A percentile compares a stretch with the other conserved stretches of the same genome.
Evolutionary conservation across 2,329 filamentous ascomycete species (phyloP).

Genomic region (Fusarium cicatricum): DNA sequence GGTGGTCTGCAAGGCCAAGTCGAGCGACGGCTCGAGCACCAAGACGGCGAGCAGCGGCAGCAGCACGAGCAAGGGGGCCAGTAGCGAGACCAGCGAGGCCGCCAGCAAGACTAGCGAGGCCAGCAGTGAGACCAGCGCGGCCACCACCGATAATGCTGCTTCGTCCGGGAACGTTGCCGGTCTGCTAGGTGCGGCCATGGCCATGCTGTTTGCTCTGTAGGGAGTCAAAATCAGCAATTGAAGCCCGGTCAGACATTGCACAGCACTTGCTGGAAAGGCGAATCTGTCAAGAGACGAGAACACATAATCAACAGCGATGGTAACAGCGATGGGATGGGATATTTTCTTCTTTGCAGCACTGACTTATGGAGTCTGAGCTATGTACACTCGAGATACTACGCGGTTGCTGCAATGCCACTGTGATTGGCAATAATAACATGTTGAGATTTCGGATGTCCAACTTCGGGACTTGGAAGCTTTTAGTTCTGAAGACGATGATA

Average conservation of each 20-base stretch:
- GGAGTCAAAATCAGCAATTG: neutral
- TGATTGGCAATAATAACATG: slow-evolving; percentile 3
- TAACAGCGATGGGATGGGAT: neutral
- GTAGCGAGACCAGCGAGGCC: neutral
- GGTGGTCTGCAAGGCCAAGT: slow-evolving; percentile 46
- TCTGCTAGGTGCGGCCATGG: slow-evolving; percentile 41
- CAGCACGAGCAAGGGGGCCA: slow-evolving; percentile 10
- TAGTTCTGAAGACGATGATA: no score
- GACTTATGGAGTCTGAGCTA: slow-evolving; percentile 19
- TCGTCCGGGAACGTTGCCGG: slow-evolving; percentile 28
- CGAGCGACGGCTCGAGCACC: no score
- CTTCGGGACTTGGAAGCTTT: no score
- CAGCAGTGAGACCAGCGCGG: slow-evolving; percentile 1
- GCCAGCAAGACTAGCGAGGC: neutral
- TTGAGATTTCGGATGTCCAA: neutral
- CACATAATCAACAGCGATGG: neutral
- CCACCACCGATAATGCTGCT: slow-evolving; percentile 13
- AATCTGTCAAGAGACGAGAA: neutral
- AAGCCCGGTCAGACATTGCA: neutral
- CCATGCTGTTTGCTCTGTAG: slow-evolving; percentile 42
- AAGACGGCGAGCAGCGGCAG: neutral
- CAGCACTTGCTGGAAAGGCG: neutral
- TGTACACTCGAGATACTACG: slow-evolving; percentile 13
- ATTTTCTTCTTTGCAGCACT: slow-evolving; percentile 12
- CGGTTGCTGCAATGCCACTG: slow-evolving; percentile 13